These are phyloP conservation scores for Actinidia polygama DNA, from an alignment of 179 eudicot species.

Conservation along the genomic window DNA sequence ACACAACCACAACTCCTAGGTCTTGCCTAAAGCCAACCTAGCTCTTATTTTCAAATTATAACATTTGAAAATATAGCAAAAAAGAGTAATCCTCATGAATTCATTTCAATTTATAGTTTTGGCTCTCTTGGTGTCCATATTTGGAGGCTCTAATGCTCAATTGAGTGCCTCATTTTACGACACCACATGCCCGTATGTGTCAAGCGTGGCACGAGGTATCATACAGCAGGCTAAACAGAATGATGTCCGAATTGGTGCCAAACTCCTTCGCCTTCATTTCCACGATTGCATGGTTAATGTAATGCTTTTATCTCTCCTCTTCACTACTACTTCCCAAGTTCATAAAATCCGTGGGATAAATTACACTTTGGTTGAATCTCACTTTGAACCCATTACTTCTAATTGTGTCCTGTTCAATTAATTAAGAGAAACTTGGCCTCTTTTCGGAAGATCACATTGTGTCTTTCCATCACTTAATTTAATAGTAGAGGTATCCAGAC, in stretches of 20 bases:
- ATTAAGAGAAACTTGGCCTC: too few relatives aligned
- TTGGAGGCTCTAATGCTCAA: conserved; percentile 18
- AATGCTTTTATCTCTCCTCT: neutral
- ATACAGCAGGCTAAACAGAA: neutral
- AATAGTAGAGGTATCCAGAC: too few relatives aligned
- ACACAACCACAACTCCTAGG: neutral
- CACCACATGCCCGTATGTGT: conserved; percentile 16
- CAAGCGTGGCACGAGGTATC: conserved; percentile 5
- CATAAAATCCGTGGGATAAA: neutral
- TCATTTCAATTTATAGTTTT: neutral
- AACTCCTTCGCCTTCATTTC: conserved; percentile 23
- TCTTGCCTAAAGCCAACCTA: neutral
- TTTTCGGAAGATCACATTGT: too few relatives aligned
- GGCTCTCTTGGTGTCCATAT: conserved; percentile 4
- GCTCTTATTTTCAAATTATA: neutral
- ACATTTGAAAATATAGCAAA: too few relatives aligned
- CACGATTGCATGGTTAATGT: conserved; percentile 28
- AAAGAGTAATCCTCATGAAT: neutral
- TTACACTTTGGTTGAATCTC: neutral
- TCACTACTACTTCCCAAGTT: neutral
- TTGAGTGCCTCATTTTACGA: conserved; percentile 21
- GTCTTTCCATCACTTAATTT: too few relatives aligned
- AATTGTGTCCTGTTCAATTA: too few relatives aligned
- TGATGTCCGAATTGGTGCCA: conserved; percentile 19
- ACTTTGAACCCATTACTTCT: too few relatives aligned